phyloP scores from a whole-genome alignment of 306 rosid genomes.

The Acacia melanoxylon region DNA sequence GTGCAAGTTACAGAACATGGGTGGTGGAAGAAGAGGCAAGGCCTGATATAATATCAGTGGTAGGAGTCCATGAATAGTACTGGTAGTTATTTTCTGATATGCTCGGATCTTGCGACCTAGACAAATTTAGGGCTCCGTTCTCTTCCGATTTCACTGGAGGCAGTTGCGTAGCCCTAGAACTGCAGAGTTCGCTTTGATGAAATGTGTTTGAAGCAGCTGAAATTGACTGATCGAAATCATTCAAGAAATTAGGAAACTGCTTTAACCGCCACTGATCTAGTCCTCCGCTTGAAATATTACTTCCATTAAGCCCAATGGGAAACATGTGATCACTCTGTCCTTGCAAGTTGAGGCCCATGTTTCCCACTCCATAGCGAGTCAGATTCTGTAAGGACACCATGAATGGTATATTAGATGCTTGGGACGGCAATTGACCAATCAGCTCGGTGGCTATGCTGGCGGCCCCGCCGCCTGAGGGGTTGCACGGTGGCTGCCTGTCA shows the following conservation, averaged over 20 bases:
- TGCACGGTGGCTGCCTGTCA: conserved; percentile 25
- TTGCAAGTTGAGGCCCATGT: conserved; percentile 53
- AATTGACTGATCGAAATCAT: conserved; percentile 35
- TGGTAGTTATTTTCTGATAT: conserved; percentile 32
- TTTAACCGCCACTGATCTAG: conserved; percentile 48
- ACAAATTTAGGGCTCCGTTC: conserved; percentile 28
- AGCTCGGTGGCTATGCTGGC: conserved; percentile 17
- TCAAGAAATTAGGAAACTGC: conserved; percentile 48
- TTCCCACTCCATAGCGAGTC: conserved; percentile 42
- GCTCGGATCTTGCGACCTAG: conserved; percentile 32
- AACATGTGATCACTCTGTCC: conserved; percentile 36
- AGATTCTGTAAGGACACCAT: conserved; percentile 53
- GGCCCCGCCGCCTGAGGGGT: conserved; percentile 25
- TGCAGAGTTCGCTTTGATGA: not conserved
- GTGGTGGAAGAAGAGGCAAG: conserved; percentile 47
- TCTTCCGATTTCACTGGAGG: conserved; percentile 46
- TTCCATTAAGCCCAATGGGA: conserved; percentile 31
- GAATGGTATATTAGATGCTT: conserved; percentile 41
- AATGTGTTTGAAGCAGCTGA: conserved; percentile 3
- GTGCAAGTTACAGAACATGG: conserved; percentile 41
- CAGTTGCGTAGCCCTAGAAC: conserved; percentile 49
- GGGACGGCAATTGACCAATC: conserved; percentile 37
- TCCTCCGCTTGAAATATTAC: conserved; percentile 22
- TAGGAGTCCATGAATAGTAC: conserved; percentile 42
- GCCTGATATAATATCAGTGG: conserved; percentile 43